Base-by-base conservation (phyloP, 208 protist species). In the Leishmania tarentolae region DNA sequence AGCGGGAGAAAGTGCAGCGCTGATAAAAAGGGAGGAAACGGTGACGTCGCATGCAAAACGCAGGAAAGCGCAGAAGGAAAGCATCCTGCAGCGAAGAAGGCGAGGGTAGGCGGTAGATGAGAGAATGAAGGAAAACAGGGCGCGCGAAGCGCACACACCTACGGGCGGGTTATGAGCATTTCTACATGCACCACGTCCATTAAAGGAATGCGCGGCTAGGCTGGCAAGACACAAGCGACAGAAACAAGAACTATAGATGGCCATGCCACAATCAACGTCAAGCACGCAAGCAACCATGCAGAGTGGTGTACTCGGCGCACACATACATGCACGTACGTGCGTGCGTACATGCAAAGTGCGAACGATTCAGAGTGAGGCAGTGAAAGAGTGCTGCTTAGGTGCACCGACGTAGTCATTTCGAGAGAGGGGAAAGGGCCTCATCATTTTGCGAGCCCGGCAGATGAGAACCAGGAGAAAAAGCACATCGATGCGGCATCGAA, bases 61-160 rank as follows among this genome's bases (percentile, higher is more conserved):
- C 37, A 70, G 15, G 24, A 47, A 42, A 47, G 42, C 70, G 73
- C 1, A 70, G 37, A 76, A 52, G 50, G 37, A 72, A 65, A 46
- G 52, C 53, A 75, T 13, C 19, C 35, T n/a, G 66, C 66, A 71
- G 66, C 42, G 66, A 46, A 7, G 66, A 50, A 28, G 3, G 66
- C 4, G 40, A 8, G 15, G 15, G n/a, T 24, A 5, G 59, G 9
- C 59, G 35, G 59, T 42, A 5, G 59, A 70, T 15, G 59, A 56
- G 75, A 75, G 78, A 73, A n/a, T 35, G 56, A 80, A 61, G 19
- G 73, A 61, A 81, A 72, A 47, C 11, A 31, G n/a, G 50, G 21
- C 13, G 31, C 13, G 71, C 5, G 42, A 24, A 19, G 24, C 35
- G 24, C 9, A 75, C 19, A 24, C 24, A 37, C 0, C 46, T 4